These are phyloP conservation scores for Ustilago lituana DNA, from an alignment of 1,284 basidiomycete genomes.

Conservation along the genomic window DNA sequence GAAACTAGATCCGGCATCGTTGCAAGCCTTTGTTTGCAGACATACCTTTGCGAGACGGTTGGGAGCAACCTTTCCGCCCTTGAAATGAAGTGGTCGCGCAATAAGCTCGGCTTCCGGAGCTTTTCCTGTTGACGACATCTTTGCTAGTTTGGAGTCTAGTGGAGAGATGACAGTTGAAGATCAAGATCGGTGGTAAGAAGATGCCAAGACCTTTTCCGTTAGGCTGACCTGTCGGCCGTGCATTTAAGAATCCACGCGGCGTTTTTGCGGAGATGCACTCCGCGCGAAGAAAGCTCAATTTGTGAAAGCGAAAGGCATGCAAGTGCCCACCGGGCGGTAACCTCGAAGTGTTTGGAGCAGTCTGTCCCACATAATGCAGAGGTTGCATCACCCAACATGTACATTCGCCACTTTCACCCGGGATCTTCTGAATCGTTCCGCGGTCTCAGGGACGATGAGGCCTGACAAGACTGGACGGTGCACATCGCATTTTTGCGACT, in stretches of 20 bases:
- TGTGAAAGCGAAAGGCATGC: too few species aligned
- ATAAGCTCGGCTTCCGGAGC: slow-evolving; percentile 54
- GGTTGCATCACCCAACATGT: too few species aligned
- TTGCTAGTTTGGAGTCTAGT: neutral
- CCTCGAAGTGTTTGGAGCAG: too few species aligned
- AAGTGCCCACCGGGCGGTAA: too few species aligned
- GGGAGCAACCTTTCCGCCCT: slow-evolving; percentile 71
- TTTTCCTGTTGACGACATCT: slow-evolving; percentile 11
- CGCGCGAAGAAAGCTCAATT: slow-evolving; percentile 1
- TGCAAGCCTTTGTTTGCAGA: too few species aligned
- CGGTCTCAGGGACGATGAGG: too few species aligned
- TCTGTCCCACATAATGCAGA: too few species aligned
- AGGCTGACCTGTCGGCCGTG: neutral
- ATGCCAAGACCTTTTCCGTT: neutral
- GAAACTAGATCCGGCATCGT: too few species aligned
- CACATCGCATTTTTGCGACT: too few species aligned
- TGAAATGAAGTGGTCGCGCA: slow-evolving; percentile 71
- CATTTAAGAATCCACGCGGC: neutral
- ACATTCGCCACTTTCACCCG: too few species aligned
- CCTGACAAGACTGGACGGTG: too few species aligned
- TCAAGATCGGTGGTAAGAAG: neutral
- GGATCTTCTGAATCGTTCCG: too few species aligned
- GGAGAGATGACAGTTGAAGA: slow-evolving; percentile 2
- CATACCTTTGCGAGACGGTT: slow-evolving; percentile 72
- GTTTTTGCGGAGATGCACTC: neutral